These are phyloP conservation scores for Penicillium sp. DNA, from an alignment of 2,329 filamentous ascomycete genomes.

Conservation along the genomic window DNA sequence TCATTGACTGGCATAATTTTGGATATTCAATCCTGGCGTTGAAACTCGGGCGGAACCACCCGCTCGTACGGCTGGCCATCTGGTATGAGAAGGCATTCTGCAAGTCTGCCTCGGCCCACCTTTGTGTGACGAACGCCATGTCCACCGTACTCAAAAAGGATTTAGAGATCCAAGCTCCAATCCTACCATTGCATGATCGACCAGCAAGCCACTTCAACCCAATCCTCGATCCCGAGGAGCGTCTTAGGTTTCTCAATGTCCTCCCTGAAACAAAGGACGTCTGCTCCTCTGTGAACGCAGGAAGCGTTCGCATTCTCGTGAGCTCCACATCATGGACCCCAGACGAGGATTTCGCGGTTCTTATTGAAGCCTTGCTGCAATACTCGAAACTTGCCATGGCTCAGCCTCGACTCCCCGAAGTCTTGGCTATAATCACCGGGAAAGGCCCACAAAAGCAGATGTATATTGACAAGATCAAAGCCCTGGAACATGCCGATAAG, in stretches of 20 bases:
- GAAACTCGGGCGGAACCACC: constrained; percentile 62
- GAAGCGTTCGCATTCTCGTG: constrained; percentile 68
- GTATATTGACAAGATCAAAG: constrained; percentile 66
- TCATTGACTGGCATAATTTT: constrained; percentile 99
- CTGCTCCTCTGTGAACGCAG: constrained; percentile 57
- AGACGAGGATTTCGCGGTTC: constrained; percentile 88
- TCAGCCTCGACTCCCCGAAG: constrained; percentile 54
- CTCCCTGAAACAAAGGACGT: constrained; percentile 64
- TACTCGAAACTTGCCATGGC: constrained; percentile 61
- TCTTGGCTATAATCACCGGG: constrained; percentile 91
- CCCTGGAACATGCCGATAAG: constrained; percentile 59
- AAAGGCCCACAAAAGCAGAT: constrained; percentile 80
- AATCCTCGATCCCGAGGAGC: constrained; percentile 49
- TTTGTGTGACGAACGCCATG: constrained; percentile 92
- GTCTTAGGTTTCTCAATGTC: constrained; percentile 60
- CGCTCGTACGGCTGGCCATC: constrained; percentile 72
- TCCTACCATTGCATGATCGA: constrained; percentile 78
- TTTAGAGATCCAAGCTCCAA: constrained; percentile 63
- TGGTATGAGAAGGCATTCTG: constrained; percentile 74
- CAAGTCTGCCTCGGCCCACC: constrained; percentile 66
- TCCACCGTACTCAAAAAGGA: constrained; percentile 64
- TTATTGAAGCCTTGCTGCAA: constrained; percentile 74
- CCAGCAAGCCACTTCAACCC: constrained; percentile 81
- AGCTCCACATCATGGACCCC: constrained; percentile 97
- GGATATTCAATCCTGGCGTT: constrained; percentile 86